Evolutionary conservation across 768 basidiomycete species (phyloP).

Genomic region (Cyclocybe aegerita): DNA sequence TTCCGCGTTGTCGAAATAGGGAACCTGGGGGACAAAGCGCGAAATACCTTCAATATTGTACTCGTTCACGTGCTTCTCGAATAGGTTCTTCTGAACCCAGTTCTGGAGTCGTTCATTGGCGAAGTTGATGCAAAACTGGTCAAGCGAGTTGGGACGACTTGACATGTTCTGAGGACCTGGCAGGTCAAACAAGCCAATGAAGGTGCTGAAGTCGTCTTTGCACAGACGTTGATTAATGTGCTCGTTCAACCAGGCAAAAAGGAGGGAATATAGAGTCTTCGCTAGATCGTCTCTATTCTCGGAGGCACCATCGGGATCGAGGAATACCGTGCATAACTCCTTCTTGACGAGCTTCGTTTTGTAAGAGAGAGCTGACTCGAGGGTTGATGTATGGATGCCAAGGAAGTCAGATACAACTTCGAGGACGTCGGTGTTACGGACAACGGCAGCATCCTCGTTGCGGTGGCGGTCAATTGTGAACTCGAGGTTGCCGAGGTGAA

Average conservation of each 20-base stretch:
- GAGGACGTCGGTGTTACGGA: conserved; percentile 82
- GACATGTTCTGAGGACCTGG: conserved; percentile 92
- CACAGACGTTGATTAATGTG: conserved; percentile 94
- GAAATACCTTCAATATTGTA: conserved; percentile 82
- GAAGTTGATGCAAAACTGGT: conserved; percentile 96
- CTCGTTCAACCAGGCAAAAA: conserved; percentile 97
- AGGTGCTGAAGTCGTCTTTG: conserved; percentile 88
- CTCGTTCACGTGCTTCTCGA: conserved; percentile 80
- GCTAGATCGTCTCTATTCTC: conserved; percentile 94
- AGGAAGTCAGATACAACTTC: conserved; percentile 88
- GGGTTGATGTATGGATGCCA: conserved; percentile 68
- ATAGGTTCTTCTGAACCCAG: conserved; percentile 77
- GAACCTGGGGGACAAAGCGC: conserved; percentile 62
- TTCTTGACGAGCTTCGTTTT: conserved; percentile 92
- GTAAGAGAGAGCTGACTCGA: conserved; percentile 85
- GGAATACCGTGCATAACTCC: conserved; percentile 95
- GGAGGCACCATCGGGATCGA: conserved; percentile 91
- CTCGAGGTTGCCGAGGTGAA: conserved; percentile 95
- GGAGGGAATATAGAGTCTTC: conserved; percentile 87
- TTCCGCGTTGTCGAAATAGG: conserved; percentile 91
- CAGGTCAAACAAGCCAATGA: conserved; percentile 92
- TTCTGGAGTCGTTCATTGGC: conserved; percentile 90
- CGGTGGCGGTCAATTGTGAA: conserved; percentile 81
- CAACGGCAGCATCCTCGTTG: conserved; percentile 92
- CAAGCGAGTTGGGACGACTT: conserved; percentile 86